Conservation (phyloP, 768 basidiomycete species). For the Coprinopsis cinerea region DNA sequence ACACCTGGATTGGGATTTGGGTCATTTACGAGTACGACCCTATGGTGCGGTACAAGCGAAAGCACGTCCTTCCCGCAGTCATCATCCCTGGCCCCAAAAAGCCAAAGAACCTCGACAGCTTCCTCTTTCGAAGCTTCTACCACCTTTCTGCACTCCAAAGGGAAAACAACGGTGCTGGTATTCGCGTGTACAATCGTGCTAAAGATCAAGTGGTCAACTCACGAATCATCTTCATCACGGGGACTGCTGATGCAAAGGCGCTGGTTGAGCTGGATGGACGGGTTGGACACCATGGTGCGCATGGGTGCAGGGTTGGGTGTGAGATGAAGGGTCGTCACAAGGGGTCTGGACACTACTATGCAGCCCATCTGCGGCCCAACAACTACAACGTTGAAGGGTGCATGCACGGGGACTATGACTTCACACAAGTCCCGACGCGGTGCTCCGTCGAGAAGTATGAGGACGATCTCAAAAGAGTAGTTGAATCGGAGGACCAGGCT, state of each 20-base stretch:
- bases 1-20: slow-evolving; percentile 27
- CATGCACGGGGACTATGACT: slow-evolving; percentile 20
- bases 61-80: slow-evolving; percentile 17
- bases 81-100: slow-evolving; percentile 27
- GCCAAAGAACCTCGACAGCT: slow-evolving; percentile 27
- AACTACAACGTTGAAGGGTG: slow-evolving; percentile 19
- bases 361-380: slow-evolving; percentile 21
- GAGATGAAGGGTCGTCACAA: neutral
- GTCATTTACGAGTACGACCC: slow-evolving; percentile 22
- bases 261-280: slow-evolving; percentile 26
- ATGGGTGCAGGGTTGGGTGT: slow-evolving; percentile 8
- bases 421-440: neutral
- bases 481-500: neutral
- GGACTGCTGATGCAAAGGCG: slow-evolving; percentile 29
- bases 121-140: slow-evolving; percentile 27
- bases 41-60: slow-evolving; percentile 21
- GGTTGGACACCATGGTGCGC: slow-evolving; percentile 25
- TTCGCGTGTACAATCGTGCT: slow-evolving; percentile 25
- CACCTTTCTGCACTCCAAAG: slow-evolving; percentile 26
- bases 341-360: slow-evolving; percentile 24
- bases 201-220: slow-evolving; percentile 13
- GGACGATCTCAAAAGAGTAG: neutral
- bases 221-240: slow-evolving; percentile 17
- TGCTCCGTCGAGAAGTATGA: neutral
- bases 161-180: slow-evolving; percentile 16